Percentiles rank a stretch among this genome's conserved stretches.
Evolutionary conservation across 148 eudicot genomes (phyloP).

Genomic region (Rhododendron molle): DNA sequence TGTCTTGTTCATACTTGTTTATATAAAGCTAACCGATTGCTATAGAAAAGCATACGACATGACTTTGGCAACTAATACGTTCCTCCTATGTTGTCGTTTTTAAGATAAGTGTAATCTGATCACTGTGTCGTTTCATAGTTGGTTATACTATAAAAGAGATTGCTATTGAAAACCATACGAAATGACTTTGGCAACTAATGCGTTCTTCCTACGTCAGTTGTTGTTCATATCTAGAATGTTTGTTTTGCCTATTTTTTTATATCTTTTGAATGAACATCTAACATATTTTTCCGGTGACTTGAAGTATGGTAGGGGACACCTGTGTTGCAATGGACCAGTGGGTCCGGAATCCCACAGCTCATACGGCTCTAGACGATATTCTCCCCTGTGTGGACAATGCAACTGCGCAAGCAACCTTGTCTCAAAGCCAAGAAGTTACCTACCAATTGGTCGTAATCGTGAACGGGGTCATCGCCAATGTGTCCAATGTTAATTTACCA

Average conservation of each 20-base stretch:
- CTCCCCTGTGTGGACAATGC: slow-evolving; percentile 74
- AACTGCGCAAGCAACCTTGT: slow-evolving; percentile 60
- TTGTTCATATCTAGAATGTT: not conserved
- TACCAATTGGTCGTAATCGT: slow-evolving; percentile 46
- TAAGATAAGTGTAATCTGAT: not conserved
- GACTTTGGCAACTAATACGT: not conserved
- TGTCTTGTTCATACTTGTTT: not conserved
- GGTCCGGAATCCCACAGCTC: slow-evolving; percentile 71
- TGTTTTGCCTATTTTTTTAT: not conserved
- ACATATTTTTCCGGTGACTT: slow-evolving; percentile 10
- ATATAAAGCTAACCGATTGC: not conserved
- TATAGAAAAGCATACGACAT: not conserved
- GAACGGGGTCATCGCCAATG: slow-evolving; percentile 41
- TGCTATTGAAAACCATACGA: not conserved
- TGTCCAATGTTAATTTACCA: slow-evolving; percentile 43
- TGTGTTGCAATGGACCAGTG: slow-evolving; percentile 89
- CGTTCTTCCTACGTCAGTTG: not conserved
- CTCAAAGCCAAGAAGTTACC: slow-evolving; percentile 63
- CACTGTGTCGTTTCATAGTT: not conserved
- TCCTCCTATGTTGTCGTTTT: not conserved
- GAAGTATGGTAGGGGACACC: slow-evolving; percentile 78
- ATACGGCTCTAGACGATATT: slow-evolving; percentile 76
- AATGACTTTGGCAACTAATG: not conserved
- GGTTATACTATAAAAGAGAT: not conserved
- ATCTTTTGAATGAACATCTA: not conserved